Percentiles rank a stretch among this genome's conserved stretches.
Evolutionary conservation across 129 eudicot species (phyloP).

Genomic region (Tanacetum coccineum): DNA sequence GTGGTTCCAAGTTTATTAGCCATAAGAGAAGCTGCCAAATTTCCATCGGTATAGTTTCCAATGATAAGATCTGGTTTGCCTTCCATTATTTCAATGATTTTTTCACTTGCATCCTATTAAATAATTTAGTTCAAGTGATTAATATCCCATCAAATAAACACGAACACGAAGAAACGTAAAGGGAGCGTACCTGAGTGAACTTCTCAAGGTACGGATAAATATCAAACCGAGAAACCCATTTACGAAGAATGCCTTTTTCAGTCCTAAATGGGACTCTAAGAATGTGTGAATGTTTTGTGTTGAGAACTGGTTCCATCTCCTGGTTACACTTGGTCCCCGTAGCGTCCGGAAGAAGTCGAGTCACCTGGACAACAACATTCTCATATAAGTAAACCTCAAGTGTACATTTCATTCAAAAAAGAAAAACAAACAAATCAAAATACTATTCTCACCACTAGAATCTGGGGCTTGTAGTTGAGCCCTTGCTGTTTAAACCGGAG

Average conservation of each 20-base stretch:
- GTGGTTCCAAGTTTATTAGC: constrained; percentile 88
- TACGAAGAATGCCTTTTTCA: constrained; percentile 61
- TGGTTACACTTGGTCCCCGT: constrained; percentile 84
- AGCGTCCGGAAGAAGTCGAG: constrained; percentile 95
- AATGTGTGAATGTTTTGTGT: constrained; percentile 86
- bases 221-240: constrained; percentile 96
- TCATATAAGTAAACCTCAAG: not conserved
- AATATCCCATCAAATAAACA: constrained; percentile 1
- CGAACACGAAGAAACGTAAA: not conserved
- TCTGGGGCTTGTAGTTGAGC: constrained; percentile 85
- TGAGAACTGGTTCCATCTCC: constrained; percentile 62
- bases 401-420: not conserved
- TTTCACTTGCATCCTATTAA: constrained; percentile 68
- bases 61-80: constrained; percentile 93
- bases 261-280: constrained; percentile 90
- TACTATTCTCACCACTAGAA: constrained; percentile 65
- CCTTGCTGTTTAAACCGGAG: constrained; percentile 88
- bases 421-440: not conserved
- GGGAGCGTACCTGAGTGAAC: constrained; percentile 61
- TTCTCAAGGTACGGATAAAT: constrained; percentile 94
- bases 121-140: not conserved
- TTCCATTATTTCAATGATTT: constrained; percentile 76
- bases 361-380: constrained; percentile 44
- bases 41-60: constrained; percentile 97
- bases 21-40: constrained; percentile 88